Conservation (phyloP, 192 early-diverging fungal species). For the Mortierella claussenii region DNA sequence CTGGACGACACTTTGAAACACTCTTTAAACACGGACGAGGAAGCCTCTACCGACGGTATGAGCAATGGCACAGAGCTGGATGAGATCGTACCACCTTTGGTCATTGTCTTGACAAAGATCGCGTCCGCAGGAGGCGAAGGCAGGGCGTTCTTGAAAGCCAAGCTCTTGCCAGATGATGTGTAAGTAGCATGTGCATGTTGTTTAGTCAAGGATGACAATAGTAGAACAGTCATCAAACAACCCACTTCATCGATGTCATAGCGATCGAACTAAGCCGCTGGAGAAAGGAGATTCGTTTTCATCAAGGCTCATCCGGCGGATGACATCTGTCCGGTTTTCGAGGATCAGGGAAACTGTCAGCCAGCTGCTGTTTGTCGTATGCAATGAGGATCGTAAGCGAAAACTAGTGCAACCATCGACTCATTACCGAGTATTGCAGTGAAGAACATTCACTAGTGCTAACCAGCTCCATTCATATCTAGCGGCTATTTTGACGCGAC, state of each 20-base stretch:
- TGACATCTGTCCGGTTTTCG: slow-evolving; percentile 72
- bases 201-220: background rate
- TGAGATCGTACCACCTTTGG: slow-evolving; percentile 73
- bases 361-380: slow-evolving; percentile 75
- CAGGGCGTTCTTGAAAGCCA: slow-evolving; percentile 50
- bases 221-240: background rate
- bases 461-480: slow-evolving; percentile 12
- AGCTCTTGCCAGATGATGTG: slow-evolving; percentile 75
- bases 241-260: slow-evolving; percentile 28
- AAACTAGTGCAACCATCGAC: background rate
- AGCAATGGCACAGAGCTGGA: slow-evolving; percentile 61
- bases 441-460: too few species aligned
- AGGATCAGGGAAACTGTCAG: slow-evolving; percentile 68
- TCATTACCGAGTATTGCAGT: background rate
- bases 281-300: slow-evolving; percentile 70
- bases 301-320: slow-evolving; percentile 71
- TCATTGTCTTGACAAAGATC: slow-evolving; percentile 71
- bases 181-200: slow-evolving; percentile 42
- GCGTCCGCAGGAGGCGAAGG: slow-evolving; percentile 60
- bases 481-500: slow-evolving; percentile 70
- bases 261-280: slow-evolving; percentile 78
- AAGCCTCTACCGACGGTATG: slow-evolving; percentile 50
- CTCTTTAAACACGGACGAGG: slow-evolving; percentile 56
- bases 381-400: slow-evolving; percentile 73
- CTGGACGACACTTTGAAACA: slow-evolving; percentile 53